These are phyloP conservation scores for Geotrichum histeridarum DNA, from an alignment of 1,139 yeast genomes.

Conservation along the genomic window DNA sequence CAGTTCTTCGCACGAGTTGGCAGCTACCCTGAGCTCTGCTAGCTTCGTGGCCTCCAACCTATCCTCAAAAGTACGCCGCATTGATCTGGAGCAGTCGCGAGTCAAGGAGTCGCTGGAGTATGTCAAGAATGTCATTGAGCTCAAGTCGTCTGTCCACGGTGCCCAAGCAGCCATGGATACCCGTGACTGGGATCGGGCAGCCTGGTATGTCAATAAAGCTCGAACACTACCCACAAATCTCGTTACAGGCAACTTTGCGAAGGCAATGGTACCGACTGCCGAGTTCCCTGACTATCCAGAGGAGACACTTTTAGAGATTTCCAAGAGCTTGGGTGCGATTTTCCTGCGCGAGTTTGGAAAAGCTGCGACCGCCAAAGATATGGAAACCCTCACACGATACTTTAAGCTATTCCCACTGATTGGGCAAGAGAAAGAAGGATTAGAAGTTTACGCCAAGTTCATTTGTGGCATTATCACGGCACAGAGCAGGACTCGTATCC, in stretches of 20 bases:
- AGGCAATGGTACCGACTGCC: slow-evolving; percentile 80
- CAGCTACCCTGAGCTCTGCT: slow-evolving; percentile 52
- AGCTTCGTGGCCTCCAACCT: slow-evolving; percentile 61
- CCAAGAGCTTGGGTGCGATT: slow-evolving; percentile 49
- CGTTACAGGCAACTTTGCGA: slow-evolving; percentile 66
- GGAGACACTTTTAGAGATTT: slow-evolving; percentile 54
- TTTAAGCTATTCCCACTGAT: slow-evolving; percentile 87
- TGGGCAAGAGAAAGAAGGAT: slow-evolving; percentile 64
- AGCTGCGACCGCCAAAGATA: slow-evolving; percentile 65
- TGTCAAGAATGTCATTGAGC: slow-evolving; percentile 58
- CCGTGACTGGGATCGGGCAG: slow-evolving; percentile 68
- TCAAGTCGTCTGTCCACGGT: slow-evolving; percentile 61
- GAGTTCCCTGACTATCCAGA: slow-evolving; percentile 82
- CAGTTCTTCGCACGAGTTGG: slow-evolving; percentile 45
- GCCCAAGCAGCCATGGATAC: slow-evolving; percentile 64
- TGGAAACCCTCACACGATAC: slow-evolving; percentile 64
- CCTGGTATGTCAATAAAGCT: slow-evolving; percentile 54
- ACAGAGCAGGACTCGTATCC: slow-evolving; percentile 60
- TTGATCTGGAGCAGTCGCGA: slow-evolving; percentile 66
- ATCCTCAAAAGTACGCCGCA: slow-evolving; percentile 61
- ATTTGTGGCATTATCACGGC: slow-evolving; percentile 80
- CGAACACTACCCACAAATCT: slow-evolving; percentile 49
- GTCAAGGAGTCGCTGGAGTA: slow-evolving; percentile 62
- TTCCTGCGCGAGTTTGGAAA: slow-evolving; percentile 60
- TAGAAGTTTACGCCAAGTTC: slow-evolving; percentile 75